A percentile compares a stretch with the other conserved stretches of the same genome.
phyloP scores from a whole-genome alignment of 2,329 filamentous ascomycete genomes.

The Ascochyta pisi region DNA sequence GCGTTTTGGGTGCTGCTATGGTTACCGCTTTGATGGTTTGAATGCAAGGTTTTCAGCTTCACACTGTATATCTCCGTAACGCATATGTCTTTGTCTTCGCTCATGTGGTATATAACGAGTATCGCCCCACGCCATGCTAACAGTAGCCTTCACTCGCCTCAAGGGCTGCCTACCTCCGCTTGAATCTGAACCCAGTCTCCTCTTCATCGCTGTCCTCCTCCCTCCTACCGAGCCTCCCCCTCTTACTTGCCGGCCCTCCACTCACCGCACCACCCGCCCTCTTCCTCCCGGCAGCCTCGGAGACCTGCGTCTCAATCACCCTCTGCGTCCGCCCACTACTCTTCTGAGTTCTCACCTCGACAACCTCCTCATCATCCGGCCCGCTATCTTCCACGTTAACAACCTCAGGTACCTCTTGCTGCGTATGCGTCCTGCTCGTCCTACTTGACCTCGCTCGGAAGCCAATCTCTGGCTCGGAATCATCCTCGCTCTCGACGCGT shows the following conservation, averaged over 20 bases:
- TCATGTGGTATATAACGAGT: conserved; percentile 5
- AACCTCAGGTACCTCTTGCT: conserved; percentile 27
- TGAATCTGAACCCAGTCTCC: conserved; percentile 63
- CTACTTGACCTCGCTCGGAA: conserved; percentile 22
- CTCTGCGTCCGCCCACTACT: conserved; percentile 36
- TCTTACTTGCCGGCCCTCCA: conserved; percentile 40
- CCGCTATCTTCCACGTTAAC: conserved; percentile 44
- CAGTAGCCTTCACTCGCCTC: background rate
- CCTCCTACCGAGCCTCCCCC: conserved; percentile 26
- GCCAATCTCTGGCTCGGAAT: conserved; percentile 39
- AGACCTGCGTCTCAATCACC: conserved; percentile 40
- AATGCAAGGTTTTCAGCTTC: conserved; percentile 1
- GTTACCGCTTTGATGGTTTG: background rate
- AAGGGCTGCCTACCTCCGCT: conserved; percentile 31
- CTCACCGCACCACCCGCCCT: conserved; percentile 32
- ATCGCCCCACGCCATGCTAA: background rate
- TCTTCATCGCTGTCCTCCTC: conserved; percentile 64
- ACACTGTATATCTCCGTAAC: background rate
- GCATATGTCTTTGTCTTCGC: background rate
- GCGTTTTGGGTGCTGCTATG: conserved; percentile 21
- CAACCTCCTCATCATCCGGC: conserved; percentile 35
- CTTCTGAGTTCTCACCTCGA: conserved; percentile 26
- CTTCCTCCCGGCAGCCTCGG: conserved; percentile 41
- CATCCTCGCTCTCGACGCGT: conserved; percentile 21
- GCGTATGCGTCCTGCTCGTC: conserved; percentile 5